A percentile compares a stretch with the other conserved stretches of the same genome.
Evolutionary conservation across 768 basidiomycete species (phyloP).

Genomic region (Boletus insuetus): DNA sequence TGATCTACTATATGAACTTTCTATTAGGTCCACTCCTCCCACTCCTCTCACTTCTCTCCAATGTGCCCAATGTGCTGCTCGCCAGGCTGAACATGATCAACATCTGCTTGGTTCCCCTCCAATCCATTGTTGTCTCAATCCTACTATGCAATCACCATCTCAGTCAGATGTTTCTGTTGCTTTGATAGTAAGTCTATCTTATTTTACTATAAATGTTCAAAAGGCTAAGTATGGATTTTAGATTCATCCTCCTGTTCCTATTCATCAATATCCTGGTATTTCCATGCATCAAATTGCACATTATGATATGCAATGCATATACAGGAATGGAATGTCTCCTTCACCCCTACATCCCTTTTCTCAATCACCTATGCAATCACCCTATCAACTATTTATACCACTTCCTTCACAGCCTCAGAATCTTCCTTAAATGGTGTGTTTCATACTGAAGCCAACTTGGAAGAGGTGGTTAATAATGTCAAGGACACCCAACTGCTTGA

Average conservation of each 20-base stretch:
- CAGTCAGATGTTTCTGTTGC: neutral
- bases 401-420: neutral
- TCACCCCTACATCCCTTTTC: neutral
- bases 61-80: neutral
- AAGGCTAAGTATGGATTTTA: neutral
- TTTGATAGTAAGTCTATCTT: neutral
- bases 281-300: neutral
- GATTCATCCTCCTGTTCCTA: neutral
- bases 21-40: neutral
- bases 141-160: neutral
- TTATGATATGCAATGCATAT: neutral
- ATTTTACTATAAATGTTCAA: neutral
- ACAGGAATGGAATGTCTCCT: neutral
- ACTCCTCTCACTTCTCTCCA: neutral
- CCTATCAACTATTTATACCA: neutral
- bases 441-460: neutral
- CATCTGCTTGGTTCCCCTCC: neutral
- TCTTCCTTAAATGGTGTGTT: neutral
- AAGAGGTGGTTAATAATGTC: neutral
- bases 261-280: slow-evolving; percentile 1
- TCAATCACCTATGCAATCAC: neutral
- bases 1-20: neutral
- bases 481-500: neutral
- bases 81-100: neutral
- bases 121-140: neutral